Percentiles rank a stretch among this genome's conserved stretches.
Evolutionary conservation across 164 flowering plant genomes (phyloP).

Genomic region (Tinospora cordifolia): DNA sequence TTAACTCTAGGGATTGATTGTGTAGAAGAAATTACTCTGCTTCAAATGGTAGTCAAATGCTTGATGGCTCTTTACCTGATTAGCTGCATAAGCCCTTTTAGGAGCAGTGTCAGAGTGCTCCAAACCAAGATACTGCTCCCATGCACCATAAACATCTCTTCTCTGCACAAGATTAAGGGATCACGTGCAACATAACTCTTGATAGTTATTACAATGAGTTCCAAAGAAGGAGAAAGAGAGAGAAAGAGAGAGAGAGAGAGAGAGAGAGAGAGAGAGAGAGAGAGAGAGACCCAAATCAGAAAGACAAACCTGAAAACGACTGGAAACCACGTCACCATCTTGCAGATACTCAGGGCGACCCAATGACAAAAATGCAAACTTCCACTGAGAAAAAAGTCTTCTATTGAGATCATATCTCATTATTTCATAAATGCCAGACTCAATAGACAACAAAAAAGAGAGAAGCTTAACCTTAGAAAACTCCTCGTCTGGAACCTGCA

Average conservation of each 20-base stretch:
- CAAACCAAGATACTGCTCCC: constrained; percentile 97
- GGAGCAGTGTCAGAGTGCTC: constrained; percentile 92
- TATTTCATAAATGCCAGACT: neutral
- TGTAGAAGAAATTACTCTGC: neutral
- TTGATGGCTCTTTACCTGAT: constrained; percentile 50
- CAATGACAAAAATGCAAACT: constrained; percentile 76
- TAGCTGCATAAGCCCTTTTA: constrained; percentile 70
- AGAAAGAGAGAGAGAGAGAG: neutral
- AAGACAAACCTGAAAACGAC: constrained; percentile 71
- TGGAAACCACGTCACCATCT: constrained; percentile 68
- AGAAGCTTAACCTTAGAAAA: constrained; percentile 59
- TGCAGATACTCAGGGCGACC: constrained; percentile 86
- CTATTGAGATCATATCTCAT: neutral
- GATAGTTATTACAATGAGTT: neutral
- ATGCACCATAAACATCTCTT: constrained; percentile 94
- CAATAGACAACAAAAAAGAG: neutral
- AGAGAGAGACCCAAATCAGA: neutral
- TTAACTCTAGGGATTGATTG: neutral
- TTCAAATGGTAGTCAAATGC: neutral
- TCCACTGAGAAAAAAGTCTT: constrained; percentile 54
- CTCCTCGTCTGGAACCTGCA: constrained; percentile 91
- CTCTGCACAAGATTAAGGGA: constrained; percentile 35
- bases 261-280: neutral
- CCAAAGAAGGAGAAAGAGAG: neutral
- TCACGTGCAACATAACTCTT: neutral